Conservation (phyloP, 1,284 basidiomycete species). For the Schizophyllum commune region DNA sequence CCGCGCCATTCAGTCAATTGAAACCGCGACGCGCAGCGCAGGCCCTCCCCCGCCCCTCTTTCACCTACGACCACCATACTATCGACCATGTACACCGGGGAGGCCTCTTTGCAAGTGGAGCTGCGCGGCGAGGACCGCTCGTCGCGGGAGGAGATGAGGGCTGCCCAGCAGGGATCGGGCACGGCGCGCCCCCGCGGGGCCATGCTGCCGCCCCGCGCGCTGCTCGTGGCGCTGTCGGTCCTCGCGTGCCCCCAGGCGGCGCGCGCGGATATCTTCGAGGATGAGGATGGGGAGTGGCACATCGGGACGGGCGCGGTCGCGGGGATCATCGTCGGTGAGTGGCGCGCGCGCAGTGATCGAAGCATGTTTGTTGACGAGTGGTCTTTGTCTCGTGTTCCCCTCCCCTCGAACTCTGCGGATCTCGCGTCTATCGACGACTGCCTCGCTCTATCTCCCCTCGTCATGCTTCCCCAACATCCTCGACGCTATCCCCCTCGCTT, state of each 20-base stretch:
- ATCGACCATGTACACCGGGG: background rate
- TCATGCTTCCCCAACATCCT: background rate
- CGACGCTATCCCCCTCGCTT: background rate
- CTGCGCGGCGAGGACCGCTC: background rate
- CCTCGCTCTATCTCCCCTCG: background rate
- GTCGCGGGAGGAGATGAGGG: background rate
- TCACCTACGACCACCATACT: background rate
- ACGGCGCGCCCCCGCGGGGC: too few relatives aligned
- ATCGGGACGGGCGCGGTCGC: background rate
- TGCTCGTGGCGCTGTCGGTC: background rate
- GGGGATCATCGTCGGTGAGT: background rate
- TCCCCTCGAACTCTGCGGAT: background rate
- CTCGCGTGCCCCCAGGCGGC: background rate
- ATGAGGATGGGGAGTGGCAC: background rate
- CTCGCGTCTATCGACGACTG: background rate
- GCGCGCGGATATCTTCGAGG: background rate
- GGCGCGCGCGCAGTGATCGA: background rate
- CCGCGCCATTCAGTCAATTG: background rate
- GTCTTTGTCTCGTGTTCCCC: background rate
- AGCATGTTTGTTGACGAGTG: background rate
- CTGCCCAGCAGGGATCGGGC: background rate
- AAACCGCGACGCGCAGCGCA: background rate
- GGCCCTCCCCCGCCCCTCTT: background rate
- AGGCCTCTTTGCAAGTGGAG: background rate
- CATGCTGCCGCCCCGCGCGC: too few relatives aligned